Conservation (phyloP, 139 green algal species). For the Haematococcus sp. region DNA sequence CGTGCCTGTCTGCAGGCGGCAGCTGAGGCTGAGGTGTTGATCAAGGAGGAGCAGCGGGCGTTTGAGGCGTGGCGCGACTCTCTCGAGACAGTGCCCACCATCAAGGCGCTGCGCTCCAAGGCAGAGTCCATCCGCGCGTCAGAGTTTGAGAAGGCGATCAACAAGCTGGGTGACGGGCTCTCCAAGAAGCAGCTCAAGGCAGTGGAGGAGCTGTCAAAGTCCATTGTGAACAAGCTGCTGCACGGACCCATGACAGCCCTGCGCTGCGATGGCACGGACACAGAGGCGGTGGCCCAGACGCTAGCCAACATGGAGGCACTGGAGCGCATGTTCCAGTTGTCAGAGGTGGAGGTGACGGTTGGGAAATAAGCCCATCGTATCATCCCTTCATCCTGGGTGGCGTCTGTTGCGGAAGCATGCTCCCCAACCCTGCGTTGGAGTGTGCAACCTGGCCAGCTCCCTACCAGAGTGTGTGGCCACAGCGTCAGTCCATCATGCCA, state of each 20-base stretch:
- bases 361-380: not conserved
- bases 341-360: slow-evolving; percentile 24
- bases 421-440: no score
- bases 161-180: slow-evolving; percentile 84
- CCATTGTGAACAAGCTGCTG: slow-evolving; percentile 99
- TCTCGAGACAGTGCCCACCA: slow-evolving; percentile 98
- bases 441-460: no score
- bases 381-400: no score
- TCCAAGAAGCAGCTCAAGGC: slow-evolving; percentile 94
- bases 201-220: slow-evolving; percentile 92
- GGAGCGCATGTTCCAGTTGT: slow-evolving; percentile 97
- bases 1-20: slow-evolving; percentile 26
- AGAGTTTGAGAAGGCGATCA: slow-evolving; percentile 94
- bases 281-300: slow-evolving; percentile 83
- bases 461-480: no score
- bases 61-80: slow-evolving; percentile 98
- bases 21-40: slow-evolving; percentile 55
- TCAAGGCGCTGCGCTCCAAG: slow-evolving; percentile 95
- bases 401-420: no score
- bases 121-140: slow-evolving; percentile 84
- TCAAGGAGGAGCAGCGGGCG: slow-evolving; percentile 70
- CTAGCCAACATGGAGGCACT: slow-evolving; percentile 98
- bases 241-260: slow-evolving; percentile 98
- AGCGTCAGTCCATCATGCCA: no score
- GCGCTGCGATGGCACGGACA: slow-evolving; percentile 87